These are phyloP conservation scores for Colletotrichum sidae DNA, from an alignment of 2,329 filamentous ascomycete species.

Conservation along the genomic window DNA sequence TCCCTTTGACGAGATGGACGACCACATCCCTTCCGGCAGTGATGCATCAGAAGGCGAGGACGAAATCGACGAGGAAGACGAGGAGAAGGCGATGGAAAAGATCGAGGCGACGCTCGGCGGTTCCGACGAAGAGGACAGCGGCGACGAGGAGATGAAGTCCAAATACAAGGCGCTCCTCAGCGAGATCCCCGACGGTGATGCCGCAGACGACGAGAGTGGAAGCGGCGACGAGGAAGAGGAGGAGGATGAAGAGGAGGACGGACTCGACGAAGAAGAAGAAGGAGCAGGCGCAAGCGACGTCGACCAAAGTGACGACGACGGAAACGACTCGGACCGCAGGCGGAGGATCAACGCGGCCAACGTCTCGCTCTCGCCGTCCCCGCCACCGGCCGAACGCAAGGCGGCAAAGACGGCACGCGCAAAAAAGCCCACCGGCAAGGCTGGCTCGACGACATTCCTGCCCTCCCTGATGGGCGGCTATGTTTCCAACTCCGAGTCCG, in stretches of 20 bases:
- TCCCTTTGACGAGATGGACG: conserved; percentile 41
- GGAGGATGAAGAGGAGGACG: conserved; percentile 47
- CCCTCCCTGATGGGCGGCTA: conserved; percentile 85
- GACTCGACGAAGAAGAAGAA: conserved; percentile 45
- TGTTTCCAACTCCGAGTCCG: conserved; percentile 78
- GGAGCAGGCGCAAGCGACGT: conserved; percentile 36
- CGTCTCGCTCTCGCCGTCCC: conserved; percentile 44
- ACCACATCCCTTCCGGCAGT: conserved; percentile 38
- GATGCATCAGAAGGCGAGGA: conserved; percentile 44
- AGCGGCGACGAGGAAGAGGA: conserved; percentile 39
- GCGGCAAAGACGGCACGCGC: conserved; percentile 45
- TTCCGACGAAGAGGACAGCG: conserved; percentile 55
- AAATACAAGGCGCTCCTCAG: conserved; percentile 61
- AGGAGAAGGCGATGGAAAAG: conserved; percentile 54
- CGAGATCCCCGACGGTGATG: conserved; percentile 54
- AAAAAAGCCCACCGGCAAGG: conserved; percentile 25
- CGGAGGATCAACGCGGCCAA: conserved; percentile 39
- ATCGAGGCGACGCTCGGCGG: conserved; percentile 59
- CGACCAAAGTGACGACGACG: conserved; percentile 39
- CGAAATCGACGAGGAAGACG: conserved; percentile 44
- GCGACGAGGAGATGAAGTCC: conserved; percentile 51
- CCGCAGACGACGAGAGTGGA: conserved; percentile 48
- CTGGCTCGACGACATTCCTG: conserved; percentile 70
- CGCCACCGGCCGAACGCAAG: conserved; percentile 45
- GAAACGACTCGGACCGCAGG: conserved; percentile 41